phyloP scores from a whole-genome alignment of 345 rosid genomes.

The Erucastrum elatum region DNA sequence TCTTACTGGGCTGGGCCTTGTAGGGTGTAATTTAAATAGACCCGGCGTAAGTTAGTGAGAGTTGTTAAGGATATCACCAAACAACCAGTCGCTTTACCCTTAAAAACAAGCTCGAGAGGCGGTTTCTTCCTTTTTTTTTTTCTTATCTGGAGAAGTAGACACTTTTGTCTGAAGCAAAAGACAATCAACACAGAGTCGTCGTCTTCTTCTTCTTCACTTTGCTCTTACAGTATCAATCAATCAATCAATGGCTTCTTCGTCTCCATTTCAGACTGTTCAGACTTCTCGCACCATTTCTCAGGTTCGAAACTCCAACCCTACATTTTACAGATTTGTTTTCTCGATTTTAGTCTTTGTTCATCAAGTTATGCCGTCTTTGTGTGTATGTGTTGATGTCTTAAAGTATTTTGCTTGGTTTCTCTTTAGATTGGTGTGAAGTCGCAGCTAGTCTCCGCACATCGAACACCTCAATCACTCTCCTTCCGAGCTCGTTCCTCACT shows the following conservation, averaged over 20 bases:
- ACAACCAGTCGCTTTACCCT: neutral
- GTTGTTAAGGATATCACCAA: conserved; percentile 12
- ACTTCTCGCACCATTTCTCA: conserved; percentile 45
- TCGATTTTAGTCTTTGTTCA: neutral
- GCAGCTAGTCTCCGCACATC: conserved; percentile 21
- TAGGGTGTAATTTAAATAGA: neutral
- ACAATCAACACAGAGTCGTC: neutral
- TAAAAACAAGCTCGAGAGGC: conserved; percentile 33
- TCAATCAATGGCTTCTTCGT: conserved; percentile 54
- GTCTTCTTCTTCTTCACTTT: neutral
- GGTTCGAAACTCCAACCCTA: conserved; percentile 38
- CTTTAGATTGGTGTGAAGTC: conserved; percentile 41
- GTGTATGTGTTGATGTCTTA: neutral
- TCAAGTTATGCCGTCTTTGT: neutral
- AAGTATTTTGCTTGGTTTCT: conserved; percentile 24
- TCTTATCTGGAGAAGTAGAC: conserved; percentile 30
- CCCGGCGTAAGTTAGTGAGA: conserved; percentile 28
- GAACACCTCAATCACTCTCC: conserved; percentile 33
- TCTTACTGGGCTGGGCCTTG: conserved; percentile 1
- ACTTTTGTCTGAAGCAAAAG: conserved; percentile 14
- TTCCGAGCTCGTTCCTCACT: conserved; percentile 37
- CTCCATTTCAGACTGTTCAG: conserved; percentile 52
- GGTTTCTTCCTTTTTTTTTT: neutral
- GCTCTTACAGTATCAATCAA: neutral
- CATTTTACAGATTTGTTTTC: neutral